Base-by-base conservation (phyloP, 2,329 filamentous ascomycete species). In the Fonsecaea nubica region DNA sequence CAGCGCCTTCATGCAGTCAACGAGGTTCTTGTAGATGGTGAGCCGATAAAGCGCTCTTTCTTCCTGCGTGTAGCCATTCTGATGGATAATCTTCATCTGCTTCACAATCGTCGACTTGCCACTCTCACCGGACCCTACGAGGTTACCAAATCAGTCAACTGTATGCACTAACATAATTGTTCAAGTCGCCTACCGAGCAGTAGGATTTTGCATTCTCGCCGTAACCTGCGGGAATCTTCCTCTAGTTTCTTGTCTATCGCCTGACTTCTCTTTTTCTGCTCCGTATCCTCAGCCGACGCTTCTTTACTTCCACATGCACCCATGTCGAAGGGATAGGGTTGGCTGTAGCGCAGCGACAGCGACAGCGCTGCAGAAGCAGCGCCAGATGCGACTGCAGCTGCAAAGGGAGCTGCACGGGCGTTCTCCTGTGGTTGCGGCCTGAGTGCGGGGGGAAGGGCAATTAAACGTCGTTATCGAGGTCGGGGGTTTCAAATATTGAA, bases 61-160 rank as follows among this genome's bases (percentile, higher is more conserved):
- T 75, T 98, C 94, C 72, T 92, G 89, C 10, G 92, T 93, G 80
- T 99, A 99, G 68, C 95, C 95, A 81, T 97, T 97, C 75, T 98
- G 90, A 77, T 99, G 95, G 76, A 99, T 98, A 74, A 99, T 99
- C 82, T 98, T 99, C 95, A 99, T 99, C 85, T 99, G 95, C 81
- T 99, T 99, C 73, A 99, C 95, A 75, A 99, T 98, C 9, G 95
- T 99, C 65, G 95, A 98, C 82, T 99, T 99, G 73, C 95, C 95
- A 80, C 94, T 98, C 83, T 99, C 95, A 72, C 95, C 95, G 72
- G 95, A 98, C 72, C 95, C 95, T 97, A 78, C 57, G 67, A 58
- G 36, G 45, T 50, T 59, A 65, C 35, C 50, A 45, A 45, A 58
- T 69, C 63, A 69, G 65, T 68, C 35, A 42, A 50, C 32, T 13